Base-by-base conservation (phyloP, 345 rosid species). In the Linum usitatissimum region DNA sequence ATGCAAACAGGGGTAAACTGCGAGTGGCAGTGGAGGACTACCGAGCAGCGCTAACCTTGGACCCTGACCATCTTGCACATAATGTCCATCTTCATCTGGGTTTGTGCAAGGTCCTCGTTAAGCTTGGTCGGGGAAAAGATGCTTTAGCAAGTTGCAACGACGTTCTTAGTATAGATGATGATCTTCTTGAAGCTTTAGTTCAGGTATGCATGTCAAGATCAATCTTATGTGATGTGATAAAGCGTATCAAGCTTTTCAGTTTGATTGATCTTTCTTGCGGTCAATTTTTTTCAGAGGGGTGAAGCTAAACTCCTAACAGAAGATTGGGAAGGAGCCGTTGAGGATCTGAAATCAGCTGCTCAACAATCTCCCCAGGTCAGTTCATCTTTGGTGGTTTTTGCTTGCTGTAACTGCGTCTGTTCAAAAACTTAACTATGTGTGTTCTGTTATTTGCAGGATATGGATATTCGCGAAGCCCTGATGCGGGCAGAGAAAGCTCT, bases 321-420 rank as follows among this genome's bases (percentile, higher is more conserved):
- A 80, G 97, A 94, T 66, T 94, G 92, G 92, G 97, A 90, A 83
- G 99, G 99, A 71, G 99, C 99, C 36, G 89, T 94, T 60, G 86
- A 80, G 51, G 99, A 94, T 78, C 70, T 90, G 48, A 88, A 88
- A 68, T 69, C 84, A 30, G 99, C 96, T 9, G 95, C 97, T 71
- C 84, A 90, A 72, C 69, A 65, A 62, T 88, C 90, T 21, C 90
- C 97, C 59, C 96, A 90, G 96, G 97, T 93, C 76, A 51, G 85
- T 73, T 18, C 23, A 21, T 40, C 53, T 18, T 36, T 55, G 3
- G 66, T 36, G 28, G 28, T 19, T 55, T 30, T 68, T 4, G 21
- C 18, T 18, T 55, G 18, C 57, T 18, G 30, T 55, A 7, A 55
- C 18, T 13, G 21, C 30, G 20, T 9, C 17, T 34, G 38, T 34